Conservation (phyloP, 2,329 filamentous ascomycete genomes). For the Colletotrichum karsti region DNA sequence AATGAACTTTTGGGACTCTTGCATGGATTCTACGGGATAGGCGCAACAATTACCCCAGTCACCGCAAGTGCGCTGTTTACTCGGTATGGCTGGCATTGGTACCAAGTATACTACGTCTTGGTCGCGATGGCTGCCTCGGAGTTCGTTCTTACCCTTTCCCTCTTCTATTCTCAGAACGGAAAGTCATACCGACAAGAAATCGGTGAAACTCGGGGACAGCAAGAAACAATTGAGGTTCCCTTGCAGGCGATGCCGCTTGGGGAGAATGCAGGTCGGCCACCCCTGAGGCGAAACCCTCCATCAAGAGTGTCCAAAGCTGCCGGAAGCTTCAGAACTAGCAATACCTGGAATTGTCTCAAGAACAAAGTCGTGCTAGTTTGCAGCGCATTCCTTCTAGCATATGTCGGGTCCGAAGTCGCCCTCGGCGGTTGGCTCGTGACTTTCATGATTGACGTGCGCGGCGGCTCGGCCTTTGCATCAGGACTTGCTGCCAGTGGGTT, state of each 20-base stretch:
- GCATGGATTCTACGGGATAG: slow-evolving; percentile 76
- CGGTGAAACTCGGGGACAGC: background rate
- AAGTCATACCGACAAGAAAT: background rate
- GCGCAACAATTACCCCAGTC: slow-evolving; percentile 73
- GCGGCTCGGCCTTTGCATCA: slow-evolving; percentile 73
- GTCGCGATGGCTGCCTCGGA: slow-evolving; percentile 56
- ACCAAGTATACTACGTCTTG: slow-evolving; percentile 80
- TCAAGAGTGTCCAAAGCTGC: background rate
- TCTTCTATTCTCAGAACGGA: slow-evolving; percentile 25
- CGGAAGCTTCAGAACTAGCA: slow-evolving; percentile 70
- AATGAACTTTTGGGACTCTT: slow-evolving; percentile 79
- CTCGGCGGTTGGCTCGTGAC: slow-evolving; percentile 82
- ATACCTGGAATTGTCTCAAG: slow-evolving; percentile 62
- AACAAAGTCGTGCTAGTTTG: slow-evolving; percentile 69
- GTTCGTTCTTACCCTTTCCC: slow-evolving; percentile 61
- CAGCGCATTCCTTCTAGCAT: slow-evolving; percentile 77
- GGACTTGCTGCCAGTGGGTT: slow-evolving; percentile 83
- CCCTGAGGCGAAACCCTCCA: background rate
- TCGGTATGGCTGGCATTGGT: slow-evolving; percentile 72
- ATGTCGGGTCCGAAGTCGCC: slow-evolving; percentile 81
- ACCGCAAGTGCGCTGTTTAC: slow-evolving; percentile 78
- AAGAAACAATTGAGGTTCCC: background rate
- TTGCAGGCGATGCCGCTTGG: background rate
- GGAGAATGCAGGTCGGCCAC: background rate
- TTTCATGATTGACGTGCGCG: slow-evolving; percentile 81